Percentiles rank a stretch among this genome's conserved stretches.
Conservation (phyloP, 805 yeast species). For the Wickerhamomyces tratensis region DNA sequence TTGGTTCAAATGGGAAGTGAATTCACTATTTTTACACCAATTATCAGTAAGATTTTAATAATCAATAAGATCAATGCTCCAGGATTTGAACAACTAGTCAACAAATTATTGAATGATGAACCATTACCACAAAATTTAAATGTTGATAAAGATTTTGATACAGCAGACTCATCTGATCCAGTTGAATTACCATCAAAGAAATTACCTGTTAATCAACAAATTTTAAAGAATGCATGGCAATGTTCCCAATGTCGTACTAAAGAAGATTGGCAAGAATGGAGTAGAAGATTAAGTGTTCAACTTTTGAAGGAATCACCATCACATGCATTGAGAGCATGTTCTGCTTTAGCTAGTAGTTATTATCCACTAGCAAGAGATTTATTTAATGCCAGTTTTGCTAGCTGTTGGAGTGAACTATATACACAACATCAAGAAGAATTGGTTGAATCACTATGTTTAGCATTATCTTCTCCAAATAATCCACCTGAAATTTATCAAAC, state of each 20-base stretch:
- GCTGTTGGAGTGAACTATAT: slow-evolving; percentile 90
- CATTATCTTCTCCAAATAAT: slow-evolving; percentile 80
- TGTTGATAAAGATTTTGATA: slow-evolving; percentile 49
- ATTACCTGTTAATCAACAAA: slow-evolving; percentile 57
- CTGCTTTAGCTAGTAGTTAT: slow-evolving; percentile 78
- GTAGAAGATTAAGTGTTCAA: slow-evolving; percentile 76
- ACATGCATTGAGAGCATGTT: slow-evolving; percentile 88
- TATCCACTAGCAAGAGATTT: slow-evolving; percentile 83
- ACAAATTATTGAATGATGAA: slow-evolving; percentile 71
- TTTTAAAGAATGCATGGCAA: slow-evolving; percentile 82
- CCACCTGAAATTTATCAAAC: slow-evolving; percentile 96
- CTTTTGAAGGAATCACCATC: slow-evolving; percentile 88
- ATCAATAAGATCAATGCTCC: slow-evolving; percentile 59
- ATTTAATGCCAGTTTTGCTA: slow-evolving; percentile 90
- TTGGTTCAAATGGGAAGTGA: slow-evolving; percentile 78
- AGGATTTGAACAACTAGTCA: slow-evolving; percentile 73
- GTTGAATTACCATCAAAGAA: slow-evolving; percentile 65
- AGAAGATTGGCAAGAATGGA: slow-evolving; percentile 99
- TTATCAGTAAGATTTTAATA: slow-evolving; percentile 57
- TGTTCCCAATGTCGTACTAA: slow-evolving; percentile 79
- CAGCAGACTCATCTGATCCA: slow-evolving; percentile 29
- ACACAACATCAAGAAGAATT: slow-evolving; percentile 86
- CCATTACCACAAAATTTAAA: slow-evolving; percentile 73
- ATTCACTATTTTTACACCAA: slow-evolving; percentile 78
- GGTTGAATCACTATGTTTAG: slow-evolving; percentile 76